These are phyloP conservation scores for Scheffersomyces stambukii DNA, from an alignment of 1,139 yeast species.

Conservation along the genomic window DNA sequence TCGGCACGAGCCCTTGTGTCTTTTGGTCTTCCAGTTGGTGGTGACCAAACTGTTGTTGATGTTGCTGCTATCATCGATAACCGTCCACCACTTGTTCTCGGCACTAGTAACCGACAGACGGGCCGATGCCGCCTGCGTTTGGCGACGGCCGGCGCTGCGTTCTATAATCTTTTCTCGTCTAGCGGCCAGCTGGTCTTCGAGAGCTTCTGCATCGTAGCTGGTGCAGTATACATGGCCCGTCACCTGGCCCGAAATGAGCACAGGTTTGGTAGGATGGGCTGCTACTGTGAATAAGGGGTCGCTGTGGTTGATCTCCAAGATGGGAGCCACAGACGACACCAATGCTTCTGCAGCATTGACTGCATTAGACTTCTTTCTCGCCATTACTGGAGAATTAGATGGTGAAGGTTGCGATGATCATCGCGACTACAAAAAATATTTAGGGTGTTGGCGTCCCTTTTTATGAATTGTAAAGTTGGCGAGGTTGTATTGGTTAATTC, in stretches of 20 bases:
- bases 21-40: constrained; percentile 75
- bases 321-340: constrained; percentile 43
- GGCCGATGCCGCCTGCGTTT: constrained; percentile 23
- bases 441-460: too few relatives aligned
- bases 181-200: constrained; percentile 30
- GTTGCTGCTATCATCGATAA: constrained; percentile 32
- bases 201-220: constrained; percentile 45
- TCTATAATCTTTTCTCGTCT: constrained; percentile 18
- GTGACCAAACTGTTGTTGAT: constrained; percentile 25
- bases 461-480: too few relatives aligned
- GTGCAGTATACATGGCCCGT: constrained; percentile 69
- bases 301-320: constrained; percentile 46
- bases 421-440: too few relatives aligned
- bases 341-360: constrained; percentile 26
- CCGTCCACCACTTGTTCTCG: constrained; percentile 48
- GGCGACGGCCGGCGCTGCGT: too few relatives aligned
- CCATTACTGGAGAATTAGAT: too few relatives aligned
- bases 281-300: constrained; percentile 76
- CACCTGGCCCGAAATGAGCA: constrained; percentile 68
- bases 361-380: constrained; percentile 28
- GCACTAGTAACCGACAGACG: constrained; percentile 38
- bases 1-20: constrained; percentile 89
- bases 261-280: constrained; percentile 71
- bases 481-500: too few relatives aligned
- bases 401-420: too few relatives aligned